Evolutionary conservation across 805 yeast species (phyloP), one percentile per base, ranked within the genome.

Genomic region (Saccharomycopsis babjevae): DNA sequence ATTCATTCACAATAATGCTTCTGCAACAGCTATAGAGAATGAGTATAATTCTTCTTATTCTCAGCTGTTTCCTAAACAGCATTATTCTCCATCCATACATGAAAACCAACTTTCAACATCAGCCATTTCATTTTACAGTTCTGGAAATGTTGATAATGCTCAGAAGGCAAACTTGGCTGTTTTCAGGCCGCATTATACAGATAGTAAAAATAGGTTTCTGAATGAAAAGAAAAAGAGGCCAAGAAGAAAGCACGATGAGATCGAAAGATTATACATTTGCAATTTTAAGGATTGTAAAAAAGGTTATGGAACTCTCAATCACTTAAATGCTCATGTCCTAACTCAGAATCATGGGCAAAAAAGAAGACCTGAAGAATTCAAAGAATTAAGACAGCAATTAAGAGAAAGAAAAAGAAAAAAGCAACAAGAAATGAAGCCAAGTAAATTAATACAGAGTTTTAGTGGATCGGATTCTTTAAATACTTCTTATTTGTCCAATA

Each of bases 261-360:
- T 83, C 67, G 83, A 80, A 62, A 74, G 86, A 56, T 65, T 81
- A 4, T 82, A 82, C 68, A 72, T 71, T 25, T 82, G 86, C 68
- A 79, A 74, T 58, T 77, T 67, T 65, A 70, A 71, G 30, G 74
- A 73, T 11, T 83, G 86, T 62, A 70, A 73, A 7, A 83, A 83
- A 69, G 79, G 81, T 8, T 82, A 82, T 66, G 86, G 86, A 15
- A 83, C 86, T 4, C 73, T 82, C 50, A 82, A 83, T 67, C 86
- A 82, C 67, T 70, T 82, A 40, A 82, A 82, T 65, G 82, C 84
- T 15, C 86, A 82, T 67, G 79, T 82, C 42, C 66, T 74, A 1
- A 73, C 79, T 64, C 84, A 83, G 62, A 74, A 73, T 16, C 86
- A 82, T 67, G 86, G 86, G 10, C 70, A 73, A 20, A 82, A 80